Evolutionary conservation across 208 protist genomes (phyloP).

Genomic region (Kentomonas sorsogonicus): DNA sequence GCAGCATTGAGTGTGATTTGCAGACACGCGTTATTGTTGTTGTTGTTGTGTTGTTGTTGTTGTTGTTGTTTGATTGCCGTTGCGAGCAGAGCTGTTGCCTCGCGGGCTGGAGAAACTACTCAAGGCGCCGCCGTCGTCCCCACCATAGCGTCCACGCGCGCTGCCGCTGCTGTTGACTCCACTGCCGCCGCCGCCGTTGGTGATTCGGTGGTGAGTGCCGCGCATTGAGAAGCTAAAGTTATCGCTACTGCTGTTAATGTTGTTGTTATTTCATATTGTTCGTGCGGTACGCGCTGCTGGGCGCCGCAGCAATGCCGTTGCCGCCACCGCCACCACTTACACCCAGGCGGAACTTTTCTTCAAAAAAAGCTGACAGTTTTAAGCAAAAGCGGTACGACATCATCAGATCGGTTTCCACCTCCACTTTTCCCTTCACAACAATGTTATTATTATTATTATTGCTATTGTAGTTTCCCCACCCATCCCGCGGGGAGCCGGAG

Average conservation of each 20-base stretch:
- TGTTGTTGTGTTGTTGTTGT: constrained; percentile 3
- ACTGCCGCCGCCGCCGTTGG: background rate
- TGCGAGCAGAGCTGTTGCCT: background rate
- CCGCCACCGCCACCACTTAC: too few species aligned
- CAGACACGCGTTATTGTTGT: too few species aligned
- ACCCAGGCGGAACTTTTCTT: too few species aligned
- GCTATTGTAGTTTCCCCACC: background rate
- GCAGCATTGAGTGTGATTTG: too few species aligned
- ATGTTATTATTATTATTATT: constrained; percentile 14
- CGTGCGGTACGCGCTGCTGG: background rate
- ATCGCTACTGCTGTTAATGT: background rate
- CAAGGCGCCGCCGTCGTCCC: too few species aligned
- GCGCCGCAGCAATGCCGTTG: too few species aligned
- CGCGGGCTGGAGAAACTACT: background rate
- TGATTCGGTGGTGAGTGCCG: background rate
- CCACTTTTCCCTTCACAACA: constrained; percentile 46
- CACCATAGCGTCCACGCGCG: too few species aligned
- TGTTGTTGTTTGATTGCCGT: background rate
- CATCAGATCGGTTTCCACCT: constrained; percentile 68
- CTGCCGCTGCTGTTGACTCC: background rate
- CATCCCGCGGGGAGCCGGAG: background rate
- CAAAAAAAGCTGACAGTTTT: too few species aligned
- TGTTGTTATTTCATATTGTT: background rate
- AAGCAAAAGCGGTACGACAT: background rate
- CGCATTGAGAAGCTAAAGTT: background rate